Evolutionary conservation across 2,329 filamentous ascomycete genomes (phyloP).

Genomic region (Elsinoe arachidis): DNA sequence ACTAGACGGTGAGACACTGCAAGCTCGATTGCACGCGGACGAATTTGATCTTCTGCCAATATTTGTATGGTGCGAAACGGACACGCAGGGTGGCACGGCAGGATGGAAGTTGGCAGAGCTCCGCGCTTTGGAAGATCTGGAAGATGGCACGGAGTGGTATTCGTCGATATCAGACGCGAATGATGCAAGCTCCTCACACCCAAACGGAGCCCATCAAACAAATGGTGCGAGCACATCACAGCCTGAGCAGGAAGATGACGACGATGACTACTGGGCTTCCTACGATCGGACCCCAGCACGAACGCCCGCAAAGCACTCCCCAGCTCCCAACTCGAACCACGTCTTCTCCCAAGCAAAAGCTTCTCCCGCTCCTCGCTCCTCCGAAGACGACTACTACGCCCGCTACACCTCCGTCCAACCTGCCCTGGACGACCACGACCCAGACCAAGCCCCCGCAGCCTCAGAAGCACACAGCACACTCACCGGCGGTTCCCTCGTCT

Average conservation of each 20-base stretch:
- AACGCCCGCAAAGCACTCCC: conserved; percentile 48
- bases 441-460: conserved; percentile 55
- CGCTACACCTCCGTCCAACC: conserved; percentile 72
- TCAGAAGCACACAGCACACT: conserved; percentile 44
- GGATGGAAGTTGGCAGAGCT: conserved; percentile 69
- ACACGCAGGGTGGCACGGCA: conserved; percentile 47
- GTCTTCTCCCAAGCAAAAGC: conserved; percentile 20
- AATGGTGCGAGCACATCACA: conserved; percentile 12
- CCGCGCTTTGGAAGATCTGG: conserved; percentile 43
- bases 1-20: conserved; percentile 67
- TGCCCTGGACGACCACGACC: conserved; percentile 71
- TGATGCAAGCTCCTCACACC: conserved; percentile 29
- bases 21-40: conserved; percentile 54
- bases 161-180: conserved; percentile 54
- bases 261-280: conserved; percentile 71
- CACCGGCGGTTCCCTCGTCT: conserved; percentile 41
- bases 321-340: conserved; percentile 44
- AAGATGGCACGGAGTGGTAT: conserved; percentile 51
- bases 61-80: conserved; percentile 61
- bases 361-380: conserved; percentile 13
- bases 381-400: conserved; percentile 66
- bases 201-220: background rate
- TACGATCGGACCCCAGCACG: conserved; percentile 61
- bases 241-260: conserved; percentile 54
- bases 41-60: conserved; percentile 56